Evolutionary conservation across 2,329 filamentous ascomycete species (phyloP).

Genomic region (Phaeosphaeriaceae sp.): DNA sequence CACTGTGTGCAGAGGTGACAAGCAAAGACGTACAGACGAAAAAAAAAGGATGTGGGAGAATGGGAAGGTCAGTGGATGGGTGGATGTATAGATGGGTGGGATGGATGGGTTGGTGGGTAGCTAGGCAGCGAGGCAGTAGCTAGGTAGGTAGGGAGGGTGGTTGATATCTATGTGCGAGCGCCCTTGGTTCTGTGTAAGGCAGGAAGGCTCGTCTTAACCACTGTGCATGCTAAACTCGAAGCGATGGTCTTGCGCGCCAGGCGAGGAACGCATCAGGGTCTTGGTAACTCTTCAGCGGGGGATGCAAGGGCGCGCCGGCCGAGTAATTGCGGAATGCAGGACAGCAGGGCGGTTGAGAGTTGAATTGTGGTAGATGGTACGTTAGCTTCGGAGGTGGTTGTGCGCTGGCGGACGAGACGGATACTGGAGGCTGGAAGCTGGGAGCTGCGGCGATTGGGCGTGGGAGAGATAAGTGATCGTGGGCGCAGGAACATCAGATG

Average conservation of each 20-base stretch:
- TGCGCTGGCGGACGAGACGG: neutral
- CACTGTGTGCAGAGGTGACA: slow-evolving; percentile 13
- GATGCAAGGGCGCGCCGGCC: slow-evolving; percentile 43
- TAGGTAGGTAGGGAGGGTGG: no score
- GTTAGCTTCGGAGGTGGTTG: neutral
- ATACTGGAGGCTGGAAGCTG: neutral
- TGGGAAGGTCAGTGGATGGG: slow-evolving; percentile 26
- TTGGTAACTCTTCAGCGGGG: slow-evolving; percentile 31
- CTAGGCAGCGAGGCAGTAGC: no score
- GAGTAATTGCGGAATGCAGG: slow-evolving; percentile 28
- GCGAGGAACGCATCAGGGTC: slow-evolving; percentile 49
- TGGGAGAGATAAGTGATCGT: neutral
- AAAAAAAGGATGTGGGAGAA: slow-evolving; percentile 32
- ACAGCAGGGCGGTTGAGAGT: slow-evolving; percentile 3
- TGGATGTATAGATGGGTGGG: slow-evolving; percentile 14
- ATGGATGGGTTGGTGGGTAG: slow-evolving; percentile 1
- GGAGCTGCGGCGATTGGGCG: neutral
- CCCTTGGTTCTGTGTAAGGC: slow-evolving; percentile 43
- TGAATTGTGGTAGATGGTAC: slow-evolving; percentile 1
- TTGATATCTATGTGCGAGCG: slow-evolving; percentile 37
- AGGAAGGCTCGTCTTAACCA: slow-evolving; percentile 33
- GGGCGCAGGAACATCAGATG: neutral
- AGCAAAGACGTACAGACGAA: slow-evolving; percentile 8
- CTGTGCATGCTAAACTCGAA: slow-evolving; percentile 49
- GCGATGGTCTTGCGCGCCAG: slow-evolving; percentile 46